Evolutionary conservation across 2,329 filamentous ascomycete species (phyloP), one percentile per base, ranked within the genome.

Genomic region (Gremmenia infestans): DNA sequence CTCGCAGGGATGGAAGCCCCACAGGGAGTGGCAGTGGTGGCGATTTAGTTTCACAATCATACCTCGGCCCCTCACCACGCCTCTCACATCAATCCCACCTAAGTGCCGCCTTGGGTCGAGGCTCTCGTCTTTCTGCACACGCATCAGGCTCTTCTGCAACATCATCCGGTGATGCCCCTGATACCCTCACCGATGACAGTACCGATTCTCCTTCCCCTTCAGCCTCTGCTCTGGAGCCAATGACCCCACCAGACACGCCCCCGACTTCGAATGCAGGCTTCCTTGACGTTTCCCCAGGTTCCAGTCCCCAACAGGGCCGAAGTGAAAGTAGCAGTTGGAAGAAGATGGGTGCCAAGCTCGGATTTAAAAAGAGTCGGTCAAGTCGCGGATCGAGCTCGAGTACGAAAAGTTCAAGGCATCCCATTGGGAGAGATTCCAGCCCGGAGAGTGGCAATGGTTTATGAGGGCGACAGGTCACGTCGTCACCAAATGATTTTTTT

Each of bases 171-270:
- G 76, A 83, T 60, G 67, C 71, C 59, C 71, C 78, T 48, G 77
- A 81, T 32, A 75, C 77, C 22, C 70, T 83, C 56, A 82, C 81
- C 0, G 87, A 90, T 63, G 87, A 89, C 68, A 87, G 81, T 57
- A 81, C 79, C 54, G 81, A 80, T 59, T 78, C 79, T n/a, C 78
- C 77, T 55, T 85, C 83, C 51, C 76, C 82, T 36, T 71, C 78
- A 49, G 60, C 54, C 11, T 67, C 65, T 37, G 69, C 73, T 25
- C 74, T 77, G 57, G 86, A 87, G 66, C 86, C 79, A 3, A 85
- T 90, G 76, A 91, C 88, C 3, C 88, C 88, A 0, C 88, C 88
- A 1, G 89, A 81, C 2, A 89, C 85, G 3, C 86, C 88, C 36
- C 87, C 87, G 0, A 81, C 79, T 1, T 78, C 81, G 0, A 80